Conservation (phyloP, 2,329 filamentous ascomycete genomes). For the Penicillium sp. region DNA sequence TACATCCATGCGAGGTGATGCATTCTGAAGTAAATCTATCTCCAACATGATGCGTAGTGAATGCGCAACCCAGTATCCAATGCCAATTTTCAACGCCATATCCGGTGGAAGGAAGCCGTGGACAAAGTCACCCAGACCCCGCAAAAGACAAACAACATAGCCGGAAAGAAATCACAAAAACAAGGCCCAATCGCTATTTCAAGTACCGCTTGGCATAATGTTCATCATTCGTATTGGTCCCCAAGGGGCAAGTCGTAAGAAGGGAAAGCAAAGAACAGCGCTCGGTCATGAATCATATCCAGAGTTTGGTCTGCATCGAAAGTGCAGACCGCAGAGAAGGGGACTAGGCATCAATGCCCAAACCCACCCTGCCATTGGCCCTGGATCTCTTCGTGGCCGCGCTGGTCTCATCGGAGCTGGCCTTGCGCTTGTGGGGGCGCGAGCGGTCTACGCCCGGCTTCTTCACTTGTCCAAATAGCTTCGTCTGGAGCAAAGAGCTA, state of each 20-base stretch:
- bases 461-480: slow-evolving; percentile 57
- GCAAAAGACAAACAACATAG: slow-evolving; percentile 1
- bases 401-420: slow-evolving; percentile 33
- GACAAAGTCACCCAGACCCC: slow-evolving; percentile 1
- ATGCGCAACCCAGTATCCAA: too few species aligned
- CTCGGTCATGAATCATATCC: slow-evolving; percentile 26
- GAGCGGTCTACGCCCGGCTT: slow-evolving; percentile 47
- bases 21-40: slow-evolving; percentile 10
- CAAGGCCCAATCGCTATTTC: not conserved
- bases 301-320: not conserved
- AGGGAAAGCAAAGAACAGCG: slow-evolving; percentile 14
- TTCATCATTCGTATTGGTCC: slow-evolving; percentile 19
- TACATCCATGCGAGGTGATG: slow-evolving; percentile 15
- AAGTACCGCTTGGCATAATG: slow-evolving; percentile 1
- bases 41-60: not conserved
- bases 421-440: slow-evolving; percentile 38
- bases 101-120: slow-evolving; percentile 6
- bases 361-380: slow-evolving; percentile 47
- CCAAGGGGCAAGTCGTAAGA: slow-evolving; percentile 14
- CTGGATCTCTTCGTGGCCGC: slow-evolving; percentile 47
- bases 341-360: slow-evolving; percentile 48
- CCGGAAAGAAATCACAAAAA: not conserved
- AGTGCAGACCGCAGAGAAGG: slow-evolving; percentile 7
- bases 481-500: slow-evolving; percentile 53
- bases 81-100: slow-evolving; percentile 17